Conservation (phyloP, 768 basidiomycete genomes). For the Russula brevipes region DNA sequence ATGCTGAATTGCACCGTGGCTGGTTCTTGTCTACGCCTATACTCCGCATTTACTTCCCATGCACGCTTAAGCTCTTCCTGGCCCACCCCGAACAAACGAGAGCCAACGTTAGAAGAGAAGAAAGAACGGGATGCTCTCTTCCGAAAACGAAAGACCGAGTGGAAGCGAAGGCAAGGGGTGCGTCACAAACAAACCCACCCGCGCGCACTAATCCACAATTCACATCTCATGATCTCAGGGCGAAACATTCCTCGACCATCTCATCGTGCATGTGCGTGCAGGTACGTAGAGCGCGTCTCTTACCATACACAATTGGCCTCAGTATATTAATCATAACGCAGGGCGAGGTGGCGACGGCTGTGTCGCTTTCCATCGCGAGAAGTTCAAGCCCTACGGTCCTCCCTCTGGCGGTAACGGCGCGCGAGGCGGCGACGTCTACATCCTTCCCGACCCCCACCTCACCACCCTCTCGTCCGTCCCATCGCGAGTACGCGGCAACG, state of each 20-base stretch:
- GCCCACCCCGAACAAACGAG: background rate
- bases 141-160: constrained; percentile 58
- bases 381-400: constrained; percentile 75
- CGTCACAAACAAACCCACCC: constrained; percentile 25
- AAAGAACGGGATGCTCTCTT: constrained; percentile 26
- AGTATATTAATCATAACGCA: constrained; percentile 29
- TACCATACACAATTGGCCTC: background rate
- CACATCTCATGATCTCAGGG: constrained; percentile 43
- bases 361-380: constrained; percentile 89
- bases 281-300: constrained; percentile 39
- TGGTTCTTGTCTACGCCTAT: background rate
- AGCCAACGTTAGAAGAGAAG: background rate
- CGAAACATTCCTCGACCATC: constrained; percentile 75
- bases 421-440: constrained; percentile 79
- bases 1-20: background rate
- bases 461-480: constrained; percentile 73
- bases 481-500: constrained; percentile 58
- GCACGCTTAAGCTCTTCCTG: background rate
- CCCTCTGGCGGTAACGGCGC: constrained; percentile 95
- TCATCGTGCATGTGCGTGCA: constrained; percentile 70
- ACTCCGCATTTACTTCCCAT: constrained; percentile 3
- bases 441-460: constrained; percentile 70
- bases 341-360: constrained; percentile 89
- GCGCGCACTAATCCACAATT: background rate
- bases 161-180: constrained; percentile 70